Conservation (phyloP, 2,329 filamentous ascomycete genomes). For the Daldinia sp. region DNA sequence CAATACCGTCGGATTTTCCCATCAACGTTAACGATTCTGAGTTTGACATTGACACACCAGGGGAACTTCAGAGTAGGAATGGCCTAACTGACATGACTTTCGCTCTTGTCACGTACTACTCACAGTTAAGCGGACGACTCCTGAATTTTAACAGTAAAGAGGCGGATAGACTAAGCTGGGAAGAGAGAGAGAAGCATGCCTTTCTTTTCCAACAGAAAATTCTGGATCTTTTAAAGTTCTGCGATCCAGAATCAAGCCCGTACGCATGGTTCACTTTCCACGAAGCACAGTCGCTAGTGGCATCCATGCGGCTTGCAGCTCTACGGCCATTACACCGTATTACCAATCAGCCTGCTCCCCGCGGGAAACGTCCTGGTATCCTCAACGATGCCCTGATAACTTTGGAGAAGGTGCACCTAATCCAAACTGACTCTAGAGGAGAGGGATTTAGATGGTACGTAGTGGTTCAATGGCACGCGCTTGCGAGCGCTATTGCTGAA, state of each 20-base stretch:
- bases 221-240: conserved; percentile 44
- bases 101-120: conserved; percentile 47
- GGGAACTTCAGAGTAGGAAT: conserved; percentile 33
- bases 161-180: conserved; percentile 18
- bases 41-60: conserved; percentile 41
- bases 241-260: conserved; percentile 47
- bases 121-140: conserved; percentile 41
- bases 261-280: conserved; percentile 52
- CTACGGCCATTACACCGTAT: conserved; percentile 29
- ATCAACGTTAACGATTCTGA: conserved; percentile 47
- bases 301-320: conserved; percentile 41
- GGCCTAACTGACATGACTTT: conserved; percentile 50
- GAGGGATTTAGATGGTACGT: conserved; percentile 51
- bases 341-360: not conserved
- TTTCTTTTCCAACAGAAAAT: conserved; percentile 42
- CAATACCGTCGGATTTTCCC: conserved; percentile 25
- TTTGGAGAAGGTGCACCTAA: conserved; percentile 47
- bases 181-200: conserved; percentile 27
- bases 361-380: conserved; percentile 16
- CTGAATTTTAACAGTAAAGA: conserved; percentile 31
- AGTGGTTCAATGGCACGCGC: conserved; percentile 46
- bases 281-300: conserved; percentile 43
- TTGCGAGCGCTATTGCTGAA: conserved; percentile 49
- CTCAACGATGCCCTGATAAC: conserved; percentile 35
- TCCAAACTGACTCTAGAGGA: conserved; percentile 49